phyloP scores from a whole-genome alignment of 306 rosid species.

The Purshia tridentata region DNA sequence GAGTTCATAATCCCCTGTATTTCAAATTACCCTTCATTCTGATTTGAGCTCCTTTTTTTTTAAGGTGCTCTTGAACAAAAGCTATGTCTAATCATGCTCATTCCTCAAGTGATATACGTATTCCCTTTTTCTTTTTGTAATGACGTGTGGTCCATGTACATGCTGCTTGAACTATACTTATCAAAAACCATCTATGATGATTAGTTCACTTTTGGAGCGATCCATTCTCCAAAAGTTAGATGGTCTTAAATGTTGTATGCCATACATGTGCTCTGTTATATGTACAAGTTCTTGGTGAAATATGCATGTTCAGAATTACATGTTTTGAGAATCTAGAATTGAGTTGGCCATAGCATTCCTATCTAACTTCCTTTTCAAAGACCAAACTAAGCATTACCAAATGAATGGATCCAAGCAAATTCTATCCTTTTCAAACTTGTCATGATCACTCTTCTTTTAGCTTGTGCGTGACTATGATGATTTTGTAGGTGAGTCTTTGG shows the following conservation, averaged over 20 bases:
- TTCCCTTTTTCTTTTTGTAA: neutral
- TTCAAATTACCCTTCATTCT: neutral
- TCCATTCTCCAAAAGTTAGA: neutral
- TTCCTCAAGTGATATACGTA: neutral
- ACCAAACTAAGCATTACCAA: neutral
- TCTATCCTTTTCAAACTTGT: neutral
- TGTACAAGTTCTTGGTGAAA: slow-evolving; percentile 1
- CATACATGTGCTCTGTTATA: neutral
- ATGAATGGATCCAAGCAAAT: neutral
- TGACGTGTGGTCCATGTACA: neutral
- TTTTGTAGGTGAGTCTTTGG: slow-evolving; percentile 10
- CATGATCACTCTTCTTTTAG: neutral
- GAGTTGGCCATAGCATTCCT: neutral
- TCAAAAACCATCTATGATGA: neutral
- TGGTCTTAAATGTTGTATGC: neutral
- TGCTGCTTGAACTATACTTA: neutral
- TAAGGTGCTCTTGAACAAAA: no score
- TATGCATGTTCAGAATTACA: neutral
- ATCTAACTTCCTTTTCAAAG: neutral
- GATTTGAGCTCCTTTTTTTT: no score
- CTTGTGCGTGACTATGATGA: neutral
- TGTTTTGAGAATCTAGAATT: neutral
- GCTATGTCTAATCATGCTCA: no score
- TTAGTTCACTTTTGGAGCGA: no score
- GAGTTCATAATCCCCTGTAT: neutral